These are phyloP conservation scores for Emergomyces orientalis DNA, from an alignment of 2,329 filamentous ascomycete species.

Conservation along the genomic window DNA sequence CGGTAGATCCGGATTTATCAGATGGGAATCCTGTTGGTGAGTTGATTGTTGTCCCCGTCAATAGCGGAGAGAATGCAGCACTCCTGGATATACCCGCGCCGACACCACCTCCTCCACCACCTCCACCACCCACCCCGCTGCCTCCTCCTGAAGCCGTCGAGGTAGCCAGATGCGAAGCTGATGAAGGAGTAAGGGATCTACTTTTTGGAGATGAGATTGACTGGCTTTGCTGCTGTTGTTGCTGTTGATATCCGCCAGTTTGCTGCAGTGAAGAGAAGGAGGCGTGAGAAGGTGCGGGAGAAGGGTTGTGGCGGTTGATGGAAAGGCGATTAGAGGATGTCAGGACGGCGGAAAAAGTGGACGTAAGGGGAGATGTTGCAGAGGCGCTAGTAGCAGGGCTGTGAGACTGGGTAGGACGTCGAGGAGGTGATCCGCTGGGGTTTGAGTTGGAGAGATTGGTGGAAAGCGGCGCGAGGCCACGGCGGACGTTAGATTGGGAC, in stretches of 20 bases:
- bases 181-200: constrained; percentile 46
- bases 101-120: constrained; percentile 45
- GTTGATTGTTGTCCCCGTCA: constrained; percentile 47
- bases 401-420: constrained; percentile 39
- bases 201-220: constrained; percentile 49
- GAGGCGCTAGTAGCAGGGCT: constrained; percentile 42
- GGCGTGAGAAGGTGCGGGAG: constrained; percentile 46
- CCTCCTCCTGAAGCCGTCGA: constrained; percentile 46
- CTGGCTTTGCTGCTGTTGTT: constrained; percentile 38
- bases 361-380: constrained; percentile 43
- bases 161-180: constrained; percentile 48
- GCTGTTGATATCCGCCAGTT: constrained; percentile 46
- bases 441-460: constrained; percentile 40
- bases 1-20: constrained; percentile 35
- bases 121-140: constrained; percentile 42
- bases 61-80: constrained; percentile 51
- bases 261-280: constrained; percentile 44
- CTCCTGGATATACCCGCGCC: constrained; percentile 49
- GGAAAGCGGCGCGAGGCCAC: constrained; percentile 50
- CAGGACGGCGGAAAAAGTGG: constrained; percentile 46
- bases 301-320: constrained; percentile 44
- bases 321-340: constrained; percentile 42
- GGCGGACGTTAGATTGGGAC: constrained; percentile 47
- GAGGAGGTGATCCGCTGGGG: constrained; percentile 33
- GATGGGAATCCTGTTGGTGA: constrained; percentile 45